These are phyloP conservation scores for Neurospora sublineolata DNA, from an alignment of 495 filamentous ascomycete species.

Conservation along the genomic window DNA sequence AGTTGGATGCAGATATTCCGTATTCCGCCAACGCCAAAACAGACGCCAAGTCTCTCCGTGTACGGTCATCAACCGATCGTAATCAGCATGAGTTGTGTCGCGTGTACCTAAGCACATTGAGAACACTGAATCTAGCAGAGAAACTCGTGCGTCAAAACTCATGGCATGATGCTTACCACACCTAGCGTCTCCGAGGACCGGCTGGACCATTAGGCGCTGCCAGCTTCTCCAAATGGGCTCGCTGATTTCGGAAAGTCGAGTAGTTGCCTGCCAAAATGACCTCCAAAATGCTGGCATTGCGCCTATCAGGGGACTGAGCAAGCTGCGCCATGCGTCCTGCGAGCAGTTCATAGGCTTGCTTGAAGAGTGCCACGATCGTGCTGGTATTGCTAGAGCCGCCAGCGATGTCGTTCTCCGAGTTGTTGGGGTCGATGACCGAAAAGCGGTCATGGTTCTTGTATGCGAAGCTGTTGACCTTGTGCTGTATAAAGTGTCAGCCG, in stretches of 20 bases:
- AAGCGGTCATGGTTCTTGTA: constrained; percentile 46
- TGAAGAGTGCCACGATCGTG: constrained; percentile 53
- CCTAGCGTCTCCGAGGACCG: not conserved
- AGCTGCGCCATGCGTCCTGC: constrained; percentile 43
- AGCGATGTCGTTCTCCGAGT: constrained; percentile 70
- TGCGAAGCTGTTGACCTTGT: constrained; percentile 19
- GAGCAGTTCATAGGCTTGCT: constrained; percentile 46
- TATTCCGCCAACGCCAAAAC: not conserved
- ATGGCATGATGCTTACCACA: not conserved
- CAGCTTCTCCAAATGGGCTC: constrained; percentile 31
- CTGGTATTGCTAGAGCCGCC: constrained; percentile 59
- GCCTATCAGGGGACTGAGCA: constrained; percentile 7
- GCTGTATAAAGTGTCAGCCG: constrained; percentile 20
- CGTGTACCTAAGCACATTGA: constrained; percentile 1
- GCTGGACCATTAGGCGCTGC: not conserved
- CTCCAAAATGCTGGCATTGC: constrained; percentile 48
- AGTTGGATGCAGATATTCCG: not conserved
- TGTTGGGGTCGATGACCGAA: constrained; percentile 83
- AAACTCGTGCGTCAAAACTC: not conserved
- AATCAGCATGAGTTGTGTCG: not conserved
- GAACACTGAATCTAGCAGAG: not conserved
- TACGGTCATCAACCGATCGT: not conserved
- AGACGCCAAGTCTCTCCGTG: not conserved
- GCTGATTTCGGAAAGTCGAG: constrained; percentile 51
- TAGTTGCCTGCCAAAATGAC: constrained; percentile 64